Conservation (phyloP, 176 grass and related monocot species). For the Ampelocalamus luodianensis region DNA sequence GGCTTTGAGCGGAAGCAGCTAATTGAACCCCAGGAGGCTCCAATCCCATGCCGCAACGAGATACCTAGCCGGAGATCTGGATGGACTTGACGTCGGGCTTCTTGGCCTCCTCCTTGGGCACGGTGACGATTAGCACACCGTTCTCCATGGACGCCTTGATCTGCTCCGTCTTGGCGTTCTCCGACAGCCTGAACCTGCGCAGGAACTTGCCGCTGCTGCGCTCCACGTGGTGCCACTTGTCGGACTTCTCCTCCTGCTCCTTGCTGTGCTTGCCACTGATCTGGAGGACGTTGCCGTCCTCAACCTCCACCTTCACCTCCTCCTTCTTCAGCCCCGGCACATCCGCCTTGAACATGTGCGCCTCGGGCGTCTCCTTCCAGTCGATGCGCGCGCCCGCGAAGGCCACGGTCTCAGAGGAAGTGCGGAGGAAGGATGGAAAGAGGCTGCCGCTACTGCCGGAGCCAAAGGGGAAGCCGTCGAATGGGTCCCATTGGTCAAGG, state of each 20-base stretch:
- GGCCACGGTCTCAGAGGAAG: constrained; percentile 40
- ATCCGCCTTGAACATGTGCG: constrained; percentile 26
- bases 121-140: constrained; percentile 67
- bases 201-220: constrained; percentile 71
- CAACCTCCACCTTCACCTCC: constrained; percentile 72
- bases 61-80: constrained; percentile 51
- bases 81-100: constrained; percentile 58
- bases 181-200: constrained; percentile 53
- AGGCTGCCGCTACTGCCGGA: constrained; percentile 41
- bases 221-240: constrained; percentile 67
- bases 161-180: constrained; percentile 57
- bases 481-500: constrained; percentile 65
- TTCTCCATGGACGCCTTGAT: constrained; percentile 63
- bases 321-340: constrained; percentile 58
- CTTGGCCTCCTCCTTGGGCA: constrained; percentile 60
- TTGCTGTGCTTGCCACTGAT: constrained; percentile 67
- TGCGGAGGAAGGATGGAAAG: constrained; percentile 50
- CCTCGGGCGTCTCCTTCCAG: constrained; percentile 60
- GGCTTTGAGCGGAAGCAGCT: too few relatives aligned
- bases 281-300: constrained; percentile 60
- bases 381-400: constrained; percentile 58
- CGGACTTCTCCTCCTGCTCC: constrained; percentile 66
- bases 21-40: too few relatives aligned
- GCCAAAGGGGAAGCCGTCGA: constrained; percentile 64
- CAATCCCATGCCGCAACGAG: too few relatives aligned